Conservation (phyloP, 495 filamentous ascomycete species). For the Cetradonia linearis region DNA sequence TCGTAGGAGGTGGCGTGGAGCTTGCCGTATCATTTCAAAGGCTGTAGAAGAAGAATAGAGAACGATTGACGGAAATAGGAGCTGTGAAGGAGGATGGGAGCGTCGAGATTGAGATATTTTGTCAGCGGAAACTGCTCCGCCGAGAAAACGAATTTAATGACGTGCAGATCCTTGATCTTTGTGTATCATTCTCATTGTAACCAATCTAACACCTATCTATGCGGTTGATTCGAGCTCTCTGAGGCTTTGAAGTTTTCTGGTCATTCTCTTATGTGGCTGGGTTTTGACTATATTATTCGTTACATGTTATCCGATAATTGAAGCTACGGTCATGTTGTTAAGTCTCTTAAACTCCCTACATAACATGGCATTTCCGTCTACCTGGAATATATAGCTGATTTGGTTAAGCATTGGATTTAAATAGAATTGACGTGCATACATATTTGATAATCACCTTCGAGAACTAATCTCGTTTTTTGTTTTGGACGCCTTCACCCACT, state of each 20-base stretch:
- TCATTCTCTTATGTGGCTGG: not conserved
- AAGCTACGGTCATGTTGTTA: not conserved
- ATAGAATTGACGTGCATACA: no score
- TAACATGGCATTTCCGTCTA: not conserved
- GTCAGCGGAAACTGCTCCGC: conserved; percentile 14
- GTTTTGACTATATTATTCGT: not conserved
- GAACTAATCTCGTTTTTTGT: no score
- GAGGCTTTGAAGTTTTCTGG: not conserved
- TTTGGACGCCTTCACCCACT: no score
- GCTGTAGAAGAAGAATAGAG: not conserved
- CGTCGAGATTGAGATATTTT: not conserved
- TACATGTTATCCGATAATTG: not conserved
- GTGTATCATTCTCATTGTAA: not conserved
- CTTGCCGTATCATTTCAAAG: conserved; percentile 21
- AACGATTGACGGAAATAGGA: not conserved
- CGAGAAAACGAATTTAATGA: conserved; percentile 1
- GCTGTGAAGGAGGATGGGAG: not conserved
- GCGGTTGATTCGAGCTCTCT: not conserved
- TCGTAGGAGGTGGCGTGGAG: conserved; percentile 16
- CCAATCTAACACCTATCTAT: not conserved
- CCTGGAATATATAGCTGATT: no score
- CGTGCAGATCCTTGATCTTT: not conserved
- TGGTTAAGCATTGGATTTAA: no score
- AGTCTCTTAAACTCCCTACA: not conserved
- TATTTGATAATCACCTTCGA: not conserved